Evolutionary conservation across 176 grass and related monocot genomes (phyloP).

Genomic region (Aegilops tauschii): DNA sequence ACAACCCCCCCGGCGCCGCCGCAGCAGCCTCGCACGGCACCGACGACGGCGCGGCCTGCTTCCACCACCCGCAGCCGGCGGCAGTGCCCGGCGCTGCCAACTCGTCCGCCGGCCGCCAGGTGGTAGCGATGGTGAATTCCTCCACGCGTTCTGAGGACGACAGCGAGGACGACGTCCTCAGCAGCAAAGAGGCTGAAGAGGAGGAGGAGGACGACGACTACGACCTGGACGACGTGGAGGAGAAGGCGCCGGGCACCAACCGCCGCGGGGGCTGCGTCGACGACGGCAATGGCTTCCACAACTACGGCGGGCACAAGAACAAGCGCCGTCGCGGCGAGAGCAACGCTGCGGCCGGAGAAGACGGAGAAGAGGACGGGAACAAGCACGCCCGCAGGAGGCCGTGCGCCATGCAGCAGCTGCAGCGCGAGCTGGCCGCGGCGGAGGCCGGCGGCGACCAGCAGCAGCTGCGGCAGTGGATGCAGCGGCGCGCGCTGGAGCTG

Average conservation of each 20-base stretch:
- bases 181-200: constrained; percentile 15
- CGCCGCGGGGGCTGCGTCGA: constrained; percentile 1
- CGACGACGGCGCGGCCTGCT: constrained; percentile 14
- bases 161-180: constrained; percentile 35
- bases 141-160: constrained; percentile 30
- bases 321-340: constrained; percentile 30
- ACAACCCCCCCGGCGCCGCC: constrained; percentile 44
- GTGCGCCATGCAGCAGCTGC: constrained; percentile 44
- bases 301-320: constrained; percentile 24
- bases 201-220: constrained; percentile 26
- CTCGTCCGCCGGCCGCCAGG: constrained; percentile 26
- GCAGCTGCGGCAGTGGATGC: constrained; percentile 53
- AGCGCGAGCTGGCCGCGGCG: constrained; percentile 45
- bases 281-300: not conserved
- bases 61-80: constrained; percentile 39
- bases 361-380: constrained; percentile 15
- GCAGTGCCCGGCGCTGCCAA: constrained; percentile 2
- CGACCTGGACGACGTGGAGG: constrained; percentile 6
- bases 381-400: constrained; percentile 15
- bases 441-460: constrained; percentile 31
- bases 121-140: constrained; percentile 24
- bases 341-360: constrained; percentile 29
- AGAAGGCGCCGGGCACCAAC: not conserved
- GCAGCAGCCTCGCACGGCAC: not conserved
- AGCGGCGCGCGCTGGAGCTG: constrained; percentile 54